Evolutionary conservation across 106 monocot genomes (phyloP).

Genomic region (Amphibolis antarctica): DNA sequence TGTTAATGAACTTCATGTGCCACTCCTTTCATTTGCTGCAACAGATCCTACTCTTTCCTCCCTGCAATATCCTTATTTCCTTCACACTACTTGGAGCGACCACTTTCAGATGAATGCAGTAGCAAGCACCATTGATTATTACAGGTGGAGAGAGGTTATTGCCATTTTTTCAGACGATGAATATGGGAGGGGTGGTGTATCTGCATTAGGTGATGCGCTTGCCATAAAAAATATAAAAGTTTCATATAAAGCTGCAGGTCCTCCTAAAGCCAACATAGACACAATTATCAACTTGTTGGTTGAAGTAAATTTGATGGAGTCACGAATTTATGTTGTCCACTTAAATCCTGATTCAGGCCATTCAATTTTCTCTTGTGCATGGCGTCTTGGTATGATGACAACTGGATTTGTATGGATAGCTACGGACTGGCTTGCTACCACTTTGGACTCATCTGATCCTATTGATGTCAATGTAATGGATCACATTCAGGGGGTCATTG

Average conservation of each 20-base stretch:
- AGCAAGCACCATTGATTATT: slow-evolving; percentile 35
- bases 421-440: slow-evolving; percentile 68
- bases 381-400: slow-evolving; percentile 37
- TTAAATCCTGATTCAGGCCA: slow-evolving; percentile 74
- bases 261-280: slow-evolving; percentile 20
- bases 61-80: slow-evolving; percentile 50
- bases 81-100: slow-evolving; percentile 45
- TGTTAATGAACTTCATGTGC: slow-evolving; percentile 52
- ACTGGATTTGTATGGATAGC: slow-evolving; percentile 78
- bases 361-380: slow-evolving; percentile 40
- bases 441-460: slow-evolving; percentile 31
- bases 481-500: slow-evolving; percentile 50
- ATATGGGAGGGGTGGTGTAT: slow-evolving; percentile 53
- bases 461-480: slow-evolving; percentile 25
- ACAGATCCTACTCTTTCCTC: slow-evolving; percentile 61
- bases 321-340: slow-evolving; percentile 64
- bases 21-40: slow-evolving; percentile 68
- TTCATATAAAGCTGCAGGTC: slow-evolving; percentile 59
- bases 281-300: slow-evolving; percentile 34
- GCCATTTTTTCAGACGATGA: slow-evolving; percentile 69
- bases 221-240: slow-evolving; percentile 38
- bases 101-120: slow-evolving; percentile 70
- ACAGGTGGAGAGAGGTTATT: slow-evolving; percentile 58
- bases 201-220: slow-evolving; percentile 43
- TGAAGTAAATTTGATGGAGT: slow-evolving; percentile 59